These are phyloP conservation scores for Septoria linicola DNA, from an alignment of 2,329 filamentous ascomycete genomes.

Conservation along the genomic window DNA sequence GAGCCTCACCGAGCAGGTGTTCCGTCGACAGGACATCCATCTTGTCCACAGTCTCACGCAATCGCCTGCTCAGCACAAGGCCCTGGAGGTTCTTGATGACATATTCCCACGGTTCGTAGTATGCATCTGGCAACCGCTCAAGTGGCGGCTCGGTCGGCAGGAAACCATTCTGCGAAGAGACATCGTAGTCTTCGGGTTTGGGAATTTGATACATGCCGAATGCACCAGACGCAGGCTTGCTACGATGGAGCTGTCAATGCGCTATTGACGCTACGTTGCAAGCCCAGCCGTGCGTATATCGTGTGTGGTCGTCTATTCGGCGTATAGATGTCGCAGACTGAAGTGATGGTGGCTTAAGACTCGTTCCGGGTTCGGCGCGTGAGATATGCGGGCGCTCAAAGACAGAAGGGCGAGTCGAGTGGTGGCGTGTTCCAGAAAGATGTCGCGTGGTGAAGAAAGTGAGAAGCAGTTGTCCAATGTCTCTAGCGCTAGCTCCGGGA, in stretches of 20 bases:
- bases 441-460: no score
- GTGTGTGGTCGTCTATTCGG: conserved; percentile 11
- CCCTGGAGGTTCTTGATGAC: conserved; percentile 82
- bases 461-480: no score
- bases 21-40: conserved; percentile 81
- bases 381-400: background rate
- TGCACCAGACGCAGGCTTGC: conserved; percentile 40
- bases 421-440: no score
- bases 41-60: conserved; percentile 74
- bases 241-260: conserved; percentile 32
- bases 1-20: conserved; percentile 75
- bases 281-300: conserved; percentile 36
- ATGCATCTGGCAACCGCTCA: conserved; percentile 76
- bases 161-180: conserved; percentile 79
- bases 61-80: conserved; percentile 77
- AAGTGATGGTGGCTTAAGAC: conserved; percentile 1
- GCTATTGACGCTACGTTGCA: conserved; percentile 36
- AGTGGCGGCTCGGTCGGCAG: conserved; percentile 79
- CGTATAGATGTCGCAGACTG: background rate
- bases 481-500: no score
- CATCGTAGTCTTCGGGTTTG: conserved; percentile 71
- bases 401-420: background rate
- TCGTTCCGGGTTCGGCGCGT: background rate
- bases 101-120: conserved; percentile 94
- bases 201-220: conserved; percentile 46